Percentiles rank a stretch among this genome's conserved stretches.
phyloP scores from a whole-genome alignment of 306 rosid genomes.

The Ochetophila trinervis region DNA sequence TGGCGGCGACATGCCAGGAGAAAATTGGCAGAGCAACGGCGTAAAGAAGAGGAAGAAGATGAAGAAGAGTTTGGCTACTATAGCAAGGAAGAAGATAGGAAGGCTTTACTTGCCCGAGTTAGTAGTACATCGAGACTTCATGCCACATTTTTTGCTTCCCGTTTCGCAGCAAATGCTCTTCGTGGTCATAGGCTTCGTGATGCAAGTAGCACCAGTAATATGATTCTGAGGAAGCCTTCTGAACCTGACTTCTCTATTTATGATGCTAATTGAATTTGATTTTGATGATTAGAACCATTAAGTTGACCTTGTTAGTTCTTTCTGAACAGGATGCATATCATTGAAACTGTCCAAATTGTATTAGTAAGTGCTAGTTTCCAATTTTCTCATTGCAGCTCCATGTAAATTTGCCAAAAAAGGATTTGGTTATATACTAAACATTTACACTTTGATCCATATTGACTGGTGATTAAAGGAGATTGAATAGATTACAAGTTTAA shows the following conservation, averaged over 20 bases:
- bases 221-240: conserved; percentile 55
- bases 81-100: conserved; percentile 22
- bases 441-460: too few relatives aligned
- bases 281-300: not conserved
- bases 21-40: conserved; percentile 34
- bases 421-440: too few relatives aligned
- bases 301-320: not conserved
- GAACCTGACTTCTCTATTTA: conserved; percentile 71
- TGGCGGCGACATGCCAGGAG: conserved; percentile 66
- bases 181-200: conserved; percentile 51
- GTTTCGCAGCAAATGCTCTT: conserved; percentile 73
- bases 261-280: conserved; percentile 14
- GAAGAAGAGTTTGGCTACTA: conserved; percentile 18
- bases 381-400: not conserved
- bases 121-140: conserved; percentile 30
- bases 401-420: too few relatives aligned
- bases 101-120: conserved; percentile 20
- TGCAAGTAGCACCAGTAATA: conserved; percentile 22
- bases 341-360: not conserved
- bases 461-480: too few relatives aligned
- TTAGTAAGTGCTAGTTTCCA: not conserved
- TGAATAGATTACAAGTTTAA: too few relatives aligned
- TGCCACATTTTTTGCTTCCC: conserved; percentile 62
- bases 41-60: conserved; percentile 38
- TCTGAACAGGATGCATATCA: not conserved